phyloP scores from a whole-genome alignment of 208 protist species.

The Crithidia brevicula region DNA sequence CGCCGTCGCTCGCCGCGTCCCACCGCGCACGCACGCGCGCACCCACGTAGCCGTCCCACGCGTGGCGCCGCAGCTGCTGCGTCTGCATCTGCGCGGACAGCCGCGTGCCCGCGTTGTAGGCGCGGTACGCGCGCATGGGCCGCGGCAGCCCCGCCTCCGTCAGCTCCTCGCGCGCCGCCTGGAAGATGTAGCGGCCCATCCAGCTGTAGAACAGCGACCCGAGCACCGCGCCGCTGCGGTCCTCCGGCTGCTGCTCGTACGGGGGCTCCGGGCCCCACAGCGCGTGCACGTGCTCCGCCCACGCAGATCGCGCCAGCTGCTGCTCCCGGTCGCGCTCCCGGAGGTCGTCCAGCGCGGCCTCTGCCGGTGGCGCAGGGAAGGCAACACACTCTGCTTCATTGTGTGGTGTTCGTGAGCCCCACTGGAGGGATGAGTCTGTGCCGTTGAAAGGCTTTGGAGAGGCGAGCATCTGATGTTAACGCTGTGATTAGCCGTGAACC shows the following conservation, averaged over 20 bases:
- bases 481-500: no score
- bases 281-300: constrained; percentile 17
- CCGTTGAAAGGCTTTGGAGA: no score
- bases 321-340: constrained; percentile 12
- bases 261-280: constrained; percentile 38
- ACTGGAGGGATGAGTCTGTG: no score
- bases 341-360: constrained; percentile 13
- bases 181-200: constrained; percentile 34
- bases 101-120: constrained; percentile 16
- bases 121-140: constrained; percentile 11
- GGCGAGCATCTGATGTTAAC: no score
- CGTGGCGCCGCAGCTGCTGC: constrained; percentile 36
- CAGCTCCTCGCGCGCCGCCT: constrained; percentile 2
- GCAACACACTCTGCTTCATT: background rate
- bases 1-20: constrained; percentile 30
- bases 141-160: constrained; percentile 5
- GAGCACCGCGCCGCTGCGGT: constrained; percentile 22
- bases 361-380: constrained; percentile 6
- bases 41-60: constrained; percentile 46
- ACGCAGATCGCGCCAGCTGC: constrained; percentile 10
- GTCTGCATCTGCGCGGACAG: constrained; percentile 21
- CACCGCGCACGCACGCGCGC: constrained; percentile 22
- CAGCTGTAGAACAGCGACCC: constrained; percentile 41
- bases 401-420: background rate
- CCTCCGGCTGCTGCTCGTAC: constrained; percentile 32